Conservation (phyloP, 2,329 filamentous ascomycete species). For the Alternaria sp. region DNA sequence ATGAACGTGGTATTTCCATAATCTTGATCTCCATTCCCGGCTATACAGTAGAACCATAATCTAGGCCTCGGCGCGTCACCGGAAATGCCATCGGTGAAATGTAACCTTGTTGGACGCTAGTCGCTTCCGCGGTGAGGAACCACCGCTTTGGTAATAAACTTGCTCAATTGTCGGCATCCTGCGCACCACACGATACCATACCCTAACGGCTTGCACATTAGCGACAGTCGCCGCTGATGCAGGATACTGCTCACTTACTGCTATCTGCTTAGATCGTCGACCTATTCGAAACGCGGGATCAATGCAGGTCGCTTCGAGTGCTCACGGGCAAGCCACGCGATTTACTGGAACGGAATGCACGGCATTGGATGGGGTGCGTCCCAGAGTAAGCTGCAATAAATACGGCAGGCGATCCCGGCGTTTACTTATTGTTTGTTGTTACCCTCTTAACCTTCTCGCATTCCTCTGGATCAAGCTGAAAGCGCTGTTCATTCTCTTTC, state of each 20-base stretch:
- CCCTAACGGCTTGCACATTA: conserved; percentile 17
- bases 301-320: conserved; percentile 13
- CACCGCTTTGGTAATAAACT: conserved; percentile 38
- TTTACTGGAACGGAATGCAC: conserved; percentile 33
- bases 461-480: neutral
- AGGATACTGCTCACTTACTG: conserved; percentile 31
- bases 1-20: conserved; percentile 2
- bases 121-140: conserved; percentile 12
- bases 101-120: conserved; percentile 28
- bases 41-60: neutral
- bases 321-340: conserved; percentile 32
- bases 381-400: conserved; percentile 33
- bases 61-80: conserved; percentile 2
- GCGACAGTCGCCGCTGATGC: conserved; percentile 23
- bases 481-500: neutral
- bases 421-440: neutral
- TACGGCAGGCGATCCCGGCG: conserved; percentile 28
- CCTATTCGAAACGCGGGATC: conserved; percentile 20
- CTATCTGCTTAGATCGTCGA: conserved; percentile 19
- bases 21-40: neutral
- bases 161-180: conserved; percentile 36
- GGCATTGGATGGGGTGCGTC: conserved; percentile 25
- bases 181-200: conserved; percentile 9
- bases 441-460: conserved; percentile 1
- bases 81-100: conserved; percentile 11